phyloP scores from a whole-genome alignment of 2,329 filamentous ascomycete genomes.

The Lasiodiplodia gonubiensis region DNA sequence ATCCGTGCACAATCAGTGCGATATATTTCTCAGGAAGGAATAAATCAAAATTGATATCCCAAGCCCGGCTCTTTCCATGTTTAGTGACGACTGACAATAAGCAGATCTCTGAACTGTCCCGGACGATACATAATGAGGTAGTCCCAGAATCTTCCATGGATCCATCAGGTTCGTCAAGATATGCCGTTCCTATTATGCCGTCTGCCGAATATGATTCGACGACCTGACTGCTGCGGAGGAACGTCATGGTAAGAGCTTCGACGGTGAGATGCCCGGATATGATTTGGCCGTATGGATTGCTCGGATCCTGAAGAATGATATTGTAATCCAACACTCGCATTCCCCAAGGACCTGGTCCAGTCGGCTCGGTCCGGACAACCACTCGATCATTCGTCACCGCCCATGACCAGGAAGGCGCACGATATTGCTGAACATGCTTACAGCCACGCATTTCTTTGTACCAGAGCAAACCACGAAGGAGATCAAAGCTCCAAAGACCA shows the following conservation, averaged over 20 bases:
- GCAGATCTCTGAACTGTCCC: background rate
- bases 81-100: background rate
- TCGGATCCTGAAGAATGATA: background rate
- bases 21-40: background rate
- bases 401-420: conserved; percentile 2
- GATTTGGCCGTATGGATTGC: background rate
- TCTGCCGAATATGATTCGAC: background rate
- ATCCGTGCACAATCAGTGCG: no score
- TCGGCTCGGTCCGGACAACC: background rate
- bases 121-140: no score
- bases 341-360: background rate
- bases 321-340: background rate
- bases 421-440: background rate
- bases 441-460: background rate
- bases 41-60: background rate
- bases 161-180: background rate
- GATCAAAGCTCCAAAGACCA: background rate
- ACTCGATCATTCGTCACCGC: background rate
- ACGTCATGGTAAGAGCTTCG: background rate
- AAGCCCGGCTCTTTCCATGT: background rate
- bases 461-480: background rate
- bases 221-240: background rate
- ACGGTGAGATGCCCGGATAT: background rate
- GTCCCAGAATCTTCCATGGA: accelerated
- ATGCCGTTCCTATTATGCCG: background rate